Percentiles rank a stretch among this genome's conserved stretches.
These are phyloP conservation scores for Coniferiporia weirii DNA, from an alignment of 1,284 basidiomycete species.

Conservation along the genomic window DNA sequence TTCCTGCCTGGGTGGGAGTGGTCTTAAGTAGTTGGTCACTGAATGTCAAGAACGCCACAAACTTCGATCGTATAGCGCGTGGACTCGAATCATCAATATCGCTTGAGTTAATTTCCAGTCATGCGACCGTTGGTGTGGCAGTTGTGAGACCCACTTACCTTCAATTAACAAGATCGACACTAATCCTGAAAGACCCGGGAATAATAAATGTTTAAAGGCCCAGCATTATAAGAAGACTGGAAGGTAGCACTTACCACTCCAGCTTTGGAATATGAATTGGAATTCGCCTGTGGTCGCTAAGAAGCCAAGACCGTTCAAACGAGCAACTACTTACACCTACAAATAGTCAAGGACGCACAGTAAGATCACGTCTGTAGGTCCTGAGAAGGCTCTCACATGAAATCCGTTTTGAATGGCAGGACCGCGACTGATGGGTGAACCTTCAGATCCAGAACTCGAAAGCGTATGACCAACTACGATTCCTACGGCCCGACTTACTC, in stretches of 20 bases:
- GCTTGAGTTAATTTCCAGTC: neutral
- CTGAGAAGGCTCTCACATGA: neutral
- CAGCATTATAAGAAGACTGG: neutral
- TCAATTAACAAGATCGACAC: neutral
- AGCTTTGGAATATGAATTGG: constrained; percentile 8
- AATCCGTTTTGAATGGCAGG: neutral
- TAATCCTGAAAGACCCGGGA: neutral
- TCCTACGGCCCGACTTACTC: neutral
- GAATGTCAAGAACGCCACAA: neutral
- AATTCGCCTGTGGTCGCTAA: neutral
- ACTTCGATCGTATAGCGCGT: constrained; percentile 3
- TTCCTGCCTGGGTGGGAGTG: neutral
- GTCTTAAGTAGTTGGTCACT: too few species aligned
- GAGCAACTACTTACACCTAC: neutral
- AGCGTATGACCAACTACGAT: neutral
- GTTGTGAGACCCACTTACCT: neutral
- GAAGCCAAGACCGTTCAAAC: neutral
- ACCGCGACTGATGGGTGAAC: neutral
- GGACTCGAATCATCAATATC: constrained; percentile 6
- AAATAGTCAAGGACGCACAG: neutral
- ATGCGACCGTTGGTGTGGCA: neutral
- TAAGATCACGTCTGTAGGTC: neutral
- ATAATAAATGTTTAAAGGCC: neutral
- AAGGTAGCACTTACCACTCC: neutral
- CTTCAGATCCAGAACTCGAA: neutral